phyloP scores from a whole-genome alignment of 306 rosid genomes.

The Castanea crenata region DNA sequence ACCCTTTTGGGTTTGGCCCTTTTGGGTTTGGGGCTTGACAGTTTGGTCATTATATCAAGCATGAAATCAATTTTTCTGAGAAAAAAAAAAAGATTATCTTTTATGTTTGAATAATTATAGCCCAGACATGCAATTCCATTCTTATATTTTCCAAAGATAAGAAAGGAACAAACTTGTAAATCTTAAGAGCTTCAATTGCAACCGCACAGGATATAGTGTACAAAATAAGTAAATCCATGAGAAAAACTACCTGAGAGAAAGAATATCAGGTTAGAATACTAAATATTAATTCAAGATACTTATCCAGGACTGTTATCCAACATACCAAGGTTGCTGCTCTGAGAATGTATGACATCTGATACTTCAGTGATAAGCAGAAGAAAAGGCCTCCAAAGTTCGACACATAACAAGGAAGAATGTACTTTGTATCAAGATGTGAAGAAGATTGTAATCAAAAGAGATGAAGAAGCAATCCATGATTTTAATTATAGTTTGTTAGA shows the following conservation, averaged over 20 bases:
- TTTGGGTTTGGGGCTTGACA: too few species aligned
- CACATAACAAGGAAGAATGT: background rate
- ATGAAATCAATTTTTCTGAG: background rate
- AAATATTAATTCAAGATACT: conserved; percentile 1
- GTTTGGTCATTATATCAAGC: background rate
- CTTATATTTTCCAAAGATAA: background rate
- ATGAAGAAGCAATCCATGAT: background rate
- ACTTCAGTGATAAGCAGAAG: conserved; percentile 84
- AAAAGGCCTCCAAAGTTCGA: conserved; percentile 65
- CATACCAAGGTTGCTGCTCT: conserved; percentile 89
- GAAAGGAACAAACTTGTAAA: conserved; percentile 67
- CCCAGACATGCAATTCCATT: background rate
- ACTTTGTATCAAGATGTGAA: background rate
- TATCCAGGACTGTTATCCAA: background rate
- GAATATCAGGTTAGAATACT: conserved; percentile 11
- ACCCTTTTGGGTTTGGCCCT: too few species aligned
- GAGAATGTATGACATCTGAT: conserved; percentile 72
- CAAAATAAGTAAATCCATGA: conserved; percentile 95
- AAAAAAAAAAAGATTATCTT: background rate
- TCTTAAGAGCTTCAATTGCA: conserved; percentile 86
- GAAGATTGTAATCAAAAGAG: background rate
- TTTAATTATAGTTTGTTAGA: background rate
- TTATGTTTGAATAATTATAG: background rate
- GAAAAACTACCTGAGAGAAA: conserved; percentile 52
- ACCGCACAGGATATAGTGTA: conserved; percentile 88